Evolutionary conservation across 2,329 filamentous ascomycete genomes (phyloP).

Genomic region (Rutstroemia sp.): DNA sequence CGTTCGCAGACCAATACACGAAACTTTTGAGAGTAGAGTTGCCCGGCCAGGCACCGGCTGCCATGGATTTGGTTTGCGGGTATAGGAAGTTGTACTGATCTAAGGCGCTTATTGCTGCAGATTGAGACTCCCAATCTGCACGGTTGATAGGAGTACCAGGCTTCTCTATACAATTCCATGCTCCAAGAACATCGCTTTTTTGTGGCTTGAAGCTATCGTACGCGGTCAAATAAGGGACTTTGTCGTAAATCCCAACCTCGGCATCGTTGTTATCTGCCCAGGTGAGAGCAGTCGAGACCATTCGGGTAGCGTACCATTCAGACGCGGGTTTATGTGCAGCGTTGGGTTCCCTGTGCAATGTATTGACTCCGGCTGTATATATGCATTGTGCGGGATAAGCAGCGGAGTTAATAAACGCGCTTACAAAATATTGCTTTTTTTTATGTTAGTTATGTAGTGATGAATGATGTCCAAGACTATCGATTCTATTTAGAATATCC

Average conservation of each 20-base stretch:
- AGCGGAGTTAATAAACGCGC: not conserved
- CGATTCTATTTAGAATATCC: not conserved
- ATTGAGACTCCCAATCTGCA: not conserved
- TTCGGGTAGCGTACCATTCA: not conserved
- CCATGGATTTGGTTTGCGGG: not conserved
- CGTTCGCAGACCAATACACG: not conserved
- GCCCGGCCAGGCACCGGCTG: not conserved
- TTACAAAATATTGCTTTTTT: not conserved
- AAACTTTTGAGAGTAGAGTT: not conserved
- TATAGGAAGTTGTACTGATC: not conserved
- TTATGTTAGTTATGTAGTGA: not conserved
- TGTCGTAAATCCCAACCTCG: not conserved
- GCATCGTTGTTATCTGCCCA: not conserved
- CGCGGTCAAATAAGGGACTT: not conserved
- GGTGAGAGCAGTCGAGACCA: not conserved
- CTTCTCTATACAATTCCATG: not conserved
- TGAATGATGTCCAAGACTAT: too few relatives aligned
- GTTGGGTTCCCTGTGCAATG: not conserved
- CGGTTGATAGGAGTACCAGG: not conserved
- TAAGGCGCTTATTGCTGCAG: not conserved
- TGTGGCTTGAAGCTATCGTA: not conserved
- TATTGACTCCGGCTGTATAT: not conserved
- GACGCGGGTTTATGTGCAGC: not conserved
- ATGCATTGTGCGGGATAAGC: not conserved
- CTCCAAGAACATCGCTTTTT: not conserved